Base-by-base conservation (phyloP, 495 filamentous ascomycete genomes). In the Podospora bellae-mahoneyi region DNA sequence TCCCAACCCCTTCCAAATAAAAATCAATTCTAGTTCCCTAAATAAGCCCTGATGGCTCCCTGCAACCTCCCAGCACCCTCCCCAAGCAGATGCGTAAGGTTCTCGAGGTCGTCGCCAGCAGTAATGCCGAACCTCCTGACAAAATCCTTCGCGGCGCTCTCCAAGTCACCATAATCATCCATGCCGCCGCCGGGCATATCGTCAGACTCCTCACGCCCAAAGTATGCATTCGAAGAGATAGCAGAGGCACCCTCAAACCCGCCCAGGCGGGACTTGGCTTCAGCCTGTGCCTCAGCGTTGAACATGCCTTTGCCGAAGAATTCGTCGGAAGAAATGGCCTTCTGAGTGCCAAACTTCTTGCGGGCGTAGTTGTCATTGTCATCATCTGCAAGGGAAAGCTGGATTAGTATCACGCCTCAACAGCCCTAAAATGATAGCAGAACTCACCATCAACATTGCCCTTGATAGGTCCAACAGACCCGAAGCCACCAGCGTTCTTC, bases 151-250 rank as follows among this genome's bases (percentile, higher is more conserved):
- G 95, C 95, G 0, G 92, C 92, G n/a, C 78, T 83, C 78, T 99
- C 95, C 66, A 99, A 78, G 73, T 96, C 93, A 18, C 93, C 92
- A 69, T 96, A 96, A 44, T 92, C 90, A 30, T 89, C 88, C 0
- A 74, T 79, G 26, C 80, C 69, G 13, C 39, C 39, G 15, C 39
- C 39, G 5, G 39, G 39, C 32, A 89, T 89, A 62, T 97, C 92
- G 4, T 88, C 86, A 7, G 85, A 82, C 65, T 90, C 87, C 9
- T 93, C 89, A 34, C 93, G 90, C 65, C 95, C 95, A 78, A 99
- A 99, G 82, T 98, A 99, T 67, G 90, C 90, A 80, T 97, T 98
- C 62, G 91, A 95, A 13, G 93, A 97, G 77, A 99, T 99, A 62
- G 92, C 79, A 10, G 89, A 90, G 13, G 95, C 95, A 59, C 95